Conservation (phyloP, 257 asterid species). For the Nicotiana knightiana region DNA sequence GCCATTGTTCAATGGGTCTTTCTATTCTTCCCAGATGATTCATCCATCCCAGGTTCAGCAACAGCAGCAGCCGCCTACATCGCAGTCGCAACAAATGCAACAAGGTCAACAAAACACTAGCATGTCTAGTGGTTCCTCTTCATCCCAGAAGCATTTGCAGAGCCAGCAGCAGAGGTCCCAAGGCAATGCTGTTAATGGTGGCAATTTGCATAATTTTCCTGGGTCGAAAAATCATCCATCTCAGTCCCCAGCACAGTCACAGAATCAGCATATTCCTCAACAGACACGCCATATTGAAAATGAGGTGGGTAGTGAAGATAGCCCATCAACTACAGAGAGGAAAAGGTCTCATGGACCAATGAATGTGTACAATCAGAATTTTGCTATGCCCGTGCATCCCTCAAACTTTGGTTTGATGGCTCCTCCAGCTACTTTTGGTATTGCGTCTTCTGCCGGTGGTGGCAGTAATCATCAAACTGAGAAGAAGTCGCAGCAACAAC, state of each 20-base stretch:
- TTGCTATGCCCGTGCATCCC: constrained; percentile 61
- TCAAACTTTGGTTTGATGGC: constrained; percentile 64
- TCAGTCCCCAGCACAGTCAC: constrained; percentile 42
- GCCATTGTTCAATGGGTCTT: constrained; percentile 81
- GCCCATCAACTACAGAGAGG: constrained; percentile 52
- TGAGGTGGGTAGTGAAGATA: constrained; percentile 53
- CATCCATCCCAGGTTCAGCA: constrained; percentile 73
- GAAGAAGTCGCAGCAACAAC: constrained; percentile 49
- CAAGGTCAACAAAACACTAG: constrained; percentile 50
- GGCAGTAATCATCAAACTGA: constrained; percentile 42
- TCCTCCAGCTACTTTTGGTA: constrained; percentile 43
- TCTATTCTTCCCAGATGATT: constrained; percentile 76
- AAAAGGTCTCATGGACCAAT: constrained; percentile 49
- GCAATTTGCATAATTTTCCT: constrained; percentile 39
- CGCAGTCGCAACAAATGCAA: constrained; percentile 41
- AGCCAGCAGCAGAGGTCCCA: constrained; percentile 50
- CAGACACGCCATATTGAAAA: constrained; percentile 47
- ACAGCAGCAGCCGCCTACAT: constrained; percentile 33
- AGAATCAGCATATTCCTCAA: constrained; percentile 38
- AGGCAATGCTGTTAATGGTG: constrained; percentile 27
- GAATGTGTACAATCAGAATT: constrained; percentile 61
- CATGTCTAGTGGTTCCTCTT: constrained; percentile 46
- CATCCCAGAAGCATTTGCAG: constrained; percentile 72
- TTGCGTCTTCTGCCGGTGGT: constrained; percentile 18
- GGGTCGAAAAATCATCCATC: constrained; percentile 44